Conservation (phyloP, 139 green algal species). For the Closterium sp. region DNA sequence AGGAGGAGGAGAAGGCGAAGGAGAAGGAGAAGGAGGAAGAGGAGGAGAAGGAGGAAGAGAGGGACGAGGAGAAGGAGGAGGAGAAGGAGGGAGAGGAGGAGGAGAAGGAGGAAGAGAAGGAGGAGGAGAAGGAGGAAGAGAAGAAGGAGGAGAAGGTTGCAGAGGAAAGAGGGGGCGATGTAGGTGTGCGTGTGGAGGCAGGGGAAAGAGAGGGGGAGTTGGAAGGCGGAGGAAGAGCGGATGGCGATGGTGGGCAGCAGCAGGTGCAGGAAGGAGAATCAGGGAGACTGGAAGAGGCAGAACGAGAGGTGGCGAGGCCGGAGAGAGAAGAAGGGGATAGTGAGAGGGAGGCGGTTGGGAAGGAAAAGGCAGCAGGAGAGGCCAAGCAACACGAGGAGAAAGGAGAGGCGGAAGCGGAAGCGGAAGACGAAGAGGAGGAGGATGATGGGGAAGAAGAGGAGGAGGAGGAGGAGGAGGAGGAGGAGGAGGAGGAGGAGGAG, state of each 20-base stretch:
- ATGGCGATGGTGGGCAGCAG: neutral
- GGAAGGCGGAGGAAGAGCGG: neutral
- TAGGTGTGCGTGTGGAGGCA: neutral
- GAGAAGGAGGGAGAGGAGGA: neutral
- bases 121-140: neutral
- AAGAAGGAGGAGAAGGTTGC: neutral
- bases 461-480: neutral
- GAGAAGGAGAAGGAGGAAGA: no score
- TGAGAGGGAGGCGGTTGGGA: neutral
- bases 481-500: no score
- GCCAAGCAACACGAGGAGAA: neutral
- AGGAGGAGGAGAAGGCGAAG: no score
- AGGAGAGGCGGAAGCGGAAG: neutral
- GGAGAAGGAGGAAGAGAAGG: no score
- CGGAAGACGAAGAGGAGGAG: neutral
- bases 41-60: neutral
- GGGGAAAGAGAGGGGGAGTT: neutral
- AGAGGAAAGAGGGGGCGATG: neutral
- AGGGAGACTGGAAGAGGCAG: neutral
- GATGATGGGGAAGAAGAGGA: neutral
- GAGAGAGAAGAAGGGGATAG: neutral
- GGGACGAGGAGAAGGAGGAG: no score
- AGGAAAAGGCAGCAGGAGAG: neutral
- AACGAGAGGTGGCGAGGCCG: neutral
- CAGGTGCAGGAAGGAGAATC: neutral